Conservation (phyloP, 495 filamentous ascomycete species). For the Penicillium argentinense region DNA sequence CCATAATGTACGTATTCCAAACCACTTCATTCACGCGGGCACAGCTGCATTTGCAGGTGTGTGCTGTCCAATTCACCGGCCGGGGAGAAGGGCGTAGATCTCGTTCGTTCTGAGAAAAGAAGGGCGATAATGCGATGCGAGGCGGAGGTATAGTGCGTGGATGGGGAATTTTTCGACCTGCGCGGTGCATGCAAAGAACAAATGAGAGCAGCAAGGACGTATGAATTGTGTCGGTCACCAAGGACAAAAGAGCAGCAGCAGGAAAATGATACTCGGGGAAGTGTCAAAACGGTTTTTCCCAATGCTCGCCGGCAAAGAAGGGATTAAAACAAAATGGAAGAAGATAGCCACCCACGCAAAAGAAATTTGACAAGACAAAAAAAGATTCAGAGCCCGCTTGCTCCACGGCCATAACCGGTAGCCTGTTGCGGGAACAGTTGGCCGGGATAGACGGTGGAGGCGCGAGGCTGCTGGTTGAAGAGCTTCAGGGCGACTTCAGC, state of each 20-base stretch:
- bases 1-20: too few species aligned
- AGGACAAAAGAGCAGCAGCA: conserved; percentile 5
- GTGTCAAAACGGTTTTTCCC: conserved; percentile 14
- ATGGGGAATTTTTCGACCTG: conserved; percentile 8
- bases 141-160: conserved; percentile 4
- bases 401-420: conserved; percentile 16
- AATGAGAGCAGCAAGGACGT: conserved; percentile 11
- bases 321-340: conserved; percentile 22
- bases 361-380: conserved; percentile 12
- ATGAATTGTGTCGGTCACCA: conserved; percentile 10
- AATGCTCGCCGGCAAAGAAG: conserved; percentile 3
- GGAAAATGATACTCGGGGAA: conserved; percentile 12
- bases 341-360: conserved; percentile 28
- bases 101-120: conserved; percentile 10
- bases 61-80: conserved; percentile 12
- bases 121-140: conserved; percentile 4
- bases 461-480: conserved; percentile 27
- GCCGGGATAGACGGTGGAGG: conserved; percentile 27
- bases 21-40: not conserved
- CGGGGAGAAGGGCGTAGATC: not conserved
- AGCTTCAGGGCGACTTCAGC: conserved; percentile 68
- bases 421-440: conserved; percentile 26
- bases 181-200: conserved; percentile 10
- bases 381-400: conserved; percentile 17
- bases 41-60: not conserved